These are phyloP conservation scores for Chlorophyllum brunneum DNA, from an alignment of 768 basidiomycete species.

Conservation along the genomic window DNA sequence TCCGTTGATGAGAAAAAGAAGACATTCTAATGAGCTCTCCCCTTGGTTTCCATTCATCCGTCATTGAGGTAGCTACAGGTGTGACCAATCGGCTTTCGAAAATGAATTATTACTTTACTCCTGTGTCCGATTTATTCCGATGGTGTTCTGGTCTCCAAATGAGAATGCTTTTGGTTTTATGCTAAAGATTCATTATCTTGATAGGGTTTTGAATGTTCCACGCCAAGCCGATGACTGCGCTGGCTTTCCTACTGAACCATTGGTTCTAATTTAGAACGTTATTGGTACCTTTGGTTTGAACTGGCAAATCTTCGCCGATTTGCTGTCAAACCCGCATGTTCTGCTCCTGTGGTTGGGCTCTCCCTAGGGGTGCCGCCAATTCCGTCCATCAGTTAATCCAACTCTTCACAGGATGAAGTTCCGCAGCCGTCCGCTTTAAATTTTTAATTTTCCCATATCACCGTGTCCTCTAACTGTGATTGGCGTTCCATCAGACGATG, in stretches of 20 bases:
- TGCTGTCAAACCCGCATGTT: neutral
- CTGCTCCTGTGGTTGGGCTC: too few relatives aligned
- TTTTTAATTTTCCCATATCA: neutral
- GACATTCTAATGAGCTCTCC: conserved; percentile 51
- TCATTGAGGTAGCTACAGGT: neutral
- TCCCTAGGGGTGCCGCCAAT: too few relatives aligned
- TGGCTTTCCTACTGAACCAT: too few relatives aligned
- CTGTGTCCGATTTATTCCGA: too few relatives aligned
- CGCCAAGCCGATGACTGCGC: too few relatives aligned
- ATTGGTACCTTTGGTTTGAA: neutral
- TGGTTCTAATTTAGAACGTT: neutral
- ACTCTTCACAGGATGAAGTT: neutral
- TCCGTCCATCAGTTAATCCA: too few relatives aligned
- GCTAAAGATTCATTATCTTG: neutral
- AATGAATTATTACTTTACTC: neutral
- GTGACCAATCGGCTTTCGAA: neutral
- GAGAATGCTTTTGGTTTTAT: neutral
- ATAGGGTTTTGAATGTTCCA: too few relatives aligned
- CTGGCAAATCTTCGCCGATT: neutral
- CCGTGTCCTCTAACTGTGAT: too few relatives aligned
- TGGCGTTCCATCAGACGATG: neutral
- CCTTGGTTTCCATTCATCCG: neutral
- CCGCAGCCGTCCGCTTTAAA: neutral
- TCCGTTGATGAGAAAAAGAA: conserved; percentile 99
- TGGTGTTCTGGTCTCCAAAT: neutral